Evolutionary conservation across 805 yeast genomes (phyloP).

Genomic region (Babjeviella inositovora): DNA sequence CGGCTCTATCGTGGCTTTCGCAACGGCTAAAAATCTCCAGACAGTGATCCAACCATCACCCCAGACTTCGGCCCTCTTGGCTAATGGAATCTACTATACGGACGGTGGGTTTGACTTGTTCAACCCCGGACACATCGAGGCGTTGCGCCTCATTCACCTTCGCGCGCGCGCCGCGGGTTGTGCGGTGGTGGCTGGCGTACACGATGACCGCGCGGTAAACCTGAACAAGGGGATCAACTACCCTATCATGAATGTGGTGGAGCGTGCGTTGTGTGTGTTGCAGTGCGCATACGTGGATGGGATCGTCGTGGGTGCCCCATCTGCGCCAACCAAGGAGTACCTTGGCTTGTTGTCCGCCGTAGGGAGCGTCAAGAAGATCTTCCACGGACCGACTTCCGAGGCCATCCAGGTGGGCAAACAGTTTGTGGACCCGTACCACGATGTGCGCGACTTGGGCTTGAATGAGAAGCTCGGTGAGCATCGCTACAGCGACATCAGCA

Average conservation of each 20-base stretch:
- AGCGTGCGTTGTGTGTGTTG: conserved; percentile 73
- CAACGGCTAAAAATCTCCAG: conserved; percentile 13
- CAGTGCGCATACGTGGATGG: conserved; percentile 82
- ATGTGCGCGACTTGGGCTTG: conserved; percentile 13
- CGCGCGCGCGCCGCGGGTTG: conserved; percentile 18
- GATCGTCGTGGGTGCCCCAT: conserved; percentile 57
- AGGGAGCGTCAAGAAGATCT: conserved; percentile 19
- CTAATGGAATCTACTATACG: conserved; percentile 26
- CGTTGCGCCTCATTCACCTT: conserved; percentile 31
- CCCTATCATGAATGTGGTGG: conserved; percentile 80
- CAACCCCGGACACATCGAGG: conserved; percentile 84
- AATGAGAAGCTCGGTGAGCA: conserved; percentile 31
- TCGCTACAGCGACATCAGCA: conserved; percentile 46
- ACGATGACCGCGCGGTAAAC: conserved; percentile 41
- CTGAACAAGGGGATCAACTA: conserved; percentile 41
- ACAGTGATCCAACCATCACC: conserved; percentile 16
- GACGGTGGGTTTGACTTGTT: conserved; percentile 87
- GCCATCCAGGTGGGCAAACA: conserved; percentile 12
- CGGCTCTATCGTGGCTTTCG: conserved; percentile 40
- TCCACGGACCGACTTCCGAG: conserved; percentile 42
- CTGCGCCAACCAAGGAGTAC: conserved; percentile 22
- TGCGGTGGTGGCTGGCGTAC: conserved; percentile 51
- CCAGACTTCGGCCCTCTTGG: conserved; percentile 5
- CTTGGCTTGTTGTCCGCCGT: conserved; percentile 18
- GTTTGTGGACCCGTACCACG: conserved; percentile 17